Evolutionary conservation across 805 yeast species (phyloP).

Genomic region (Lipomyces mesembrius): DNA sequence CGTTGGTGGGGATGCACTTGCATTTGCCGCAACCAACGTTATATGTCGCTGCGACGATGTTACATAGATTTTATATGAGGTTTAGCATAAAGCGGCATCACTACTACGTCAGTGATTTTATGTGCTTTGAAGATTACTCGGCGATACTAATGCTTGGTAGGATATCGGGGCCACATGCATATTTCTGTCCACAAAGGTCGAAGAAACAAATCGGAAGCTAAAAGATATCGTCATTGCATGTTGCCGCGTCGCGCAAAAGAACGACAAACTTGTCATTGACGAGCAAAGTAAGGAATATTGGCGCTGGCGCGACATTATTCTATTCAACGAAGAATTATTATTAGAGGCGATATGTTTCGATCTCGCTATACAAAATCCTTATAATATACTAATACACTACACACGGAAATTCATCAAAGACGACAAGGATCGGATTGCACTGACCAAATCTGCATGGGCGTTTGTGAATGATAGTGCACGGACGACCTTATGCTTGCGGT

Average conservation of each 20-base stretch:
- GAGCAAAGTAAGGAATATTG: slow-evolving; percentile 56
- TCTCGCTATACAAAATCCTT: slow-evolving; percentile 43
- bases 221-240: slow-evolving; percentile 57
- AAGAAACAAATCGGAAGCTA: slow-evolving; percentile 56
- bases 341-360: slow-evolving; percentile 57
- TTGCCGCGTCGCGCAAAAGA: slow-evolving; percentile 54
- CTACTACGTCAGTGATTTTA: slow-evolving; percentile 44
- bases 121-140: neutral
- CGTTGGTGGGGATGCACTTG: slow-evolving; percentile 52
- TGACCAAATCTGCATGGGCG: slow-evolving; percentile 45
- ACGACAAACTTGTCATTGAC: slow-evolving; percentile 48
- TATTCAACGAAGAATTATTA: slow-evolving; percentile 53
- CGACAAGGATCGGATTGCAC: slow-evolving; percentile 36
- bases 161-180: slow-evolving; percentile 58
- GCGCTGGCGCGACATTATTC: slow-evolving; percentile 57
- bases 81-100: slow-evolving; percentile 51
- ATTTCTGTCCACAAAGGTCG: slow-evolving; percentile 59
- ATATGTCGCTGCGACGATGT: slow-evolving; percentile 53
- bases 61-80: slow-evolving; percentile 60
- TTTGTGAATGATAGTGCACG: slow-evolving; percentile 50
- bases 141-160: slow-evolving; percentile 1
- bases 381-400: slow-evolving; percentile 39
- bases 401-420: slow-evolving; percentile 33
- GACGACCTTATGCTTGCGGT: slow-evolving; percentile 45
- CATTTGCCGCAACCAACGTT: slow-evolving; percentile 55